Base-by-base conservation (phyloP, 2,329 filamentous ascomycete genomes). In the Colletotrichum viniferum region DNA sequence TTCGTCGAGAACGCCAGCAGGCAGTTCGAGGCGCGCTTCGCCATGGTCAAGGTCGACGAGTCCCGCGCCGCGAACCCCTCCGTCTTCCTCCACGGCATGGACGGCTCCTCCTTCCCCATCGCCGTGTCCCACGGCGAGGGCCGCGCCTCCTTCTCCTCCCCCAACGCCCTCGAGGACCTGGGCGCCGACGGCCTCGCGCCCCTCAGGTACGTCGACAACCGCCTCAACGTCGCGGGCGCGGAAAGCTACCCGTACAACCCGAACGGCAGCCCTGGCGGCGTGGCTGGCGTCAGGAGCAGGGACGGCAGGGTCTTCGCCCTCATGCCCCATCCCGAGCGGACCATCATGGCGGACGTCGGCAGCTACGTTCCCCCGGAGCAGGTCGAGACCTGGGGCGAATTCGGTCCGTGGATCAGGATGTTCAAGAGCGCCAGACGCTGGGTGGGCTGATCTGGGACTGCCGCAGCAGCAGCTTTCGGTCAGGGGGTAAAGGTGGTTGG, bases 251-350 rank as follows among this genome's bases (percentile, higher is more conserved):
- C 97, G 1, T 94, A 89, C 86, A 98, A 98, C 86, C 94, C 89
- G 67, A 98, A 98, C 85, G 96, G 96, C 68, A 95, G 93, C 81
- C 94, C 95, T 1, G 88, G 90, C 77, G 96, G 95, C 81, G 94
- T 98, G 78, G 94, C 96, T 1, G 95, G 93, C 82, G 93, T 97
- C 30, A 89, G 93, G 79, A 96, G 91, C 80, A 90, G 87, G 58
- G 93, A 98, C 81, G 96, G 96, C 14, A 90, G 95, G 73, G 94
- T 97, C 2, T 84, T 98, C 79, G 95, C 95, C 8, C 91, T 98
- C 86, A 98, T 98, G 96, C 96, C 96, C 76, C 96, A 98, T 84
- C 96, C 96, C 1, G 96, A 98, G 87, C 91, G 96, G n/a, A 97
- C 95, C 18, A 92, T 98, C 74, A 87, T 97, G 87, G 92, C 92